These are phyloP conservation scores for Monilinia polystroma DNA, from an alignment of 2,329 filamentous ascomycete species.

Conservation along the genomic window DNA sequence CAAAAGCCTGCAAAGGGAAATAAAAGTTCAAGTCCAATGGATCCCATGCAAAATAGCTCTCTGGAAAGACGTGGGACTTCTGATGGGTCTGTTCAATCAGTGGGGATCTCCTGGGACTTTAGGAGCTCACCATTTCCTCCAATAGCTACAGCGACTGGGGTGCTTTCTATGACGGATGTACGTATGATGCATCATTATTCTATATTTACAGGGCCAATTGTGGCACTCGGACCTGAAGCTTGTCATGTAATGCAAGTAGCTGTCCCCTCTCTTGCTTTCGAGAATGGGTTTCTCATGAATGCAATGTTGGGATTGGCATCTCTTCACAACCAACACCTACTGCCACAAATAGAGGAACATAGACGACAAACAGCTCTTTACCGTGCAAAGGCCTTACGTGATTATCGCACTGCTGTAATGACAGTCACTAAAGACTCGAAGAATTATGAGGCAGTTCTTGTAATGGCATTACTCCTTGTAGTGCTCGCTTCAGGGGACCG, in stretches of 20 bases:
- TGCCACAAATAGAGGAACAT: slow-evolving; percentile 25
- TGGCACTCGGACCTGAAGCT: slow-evolving; percentile 28
- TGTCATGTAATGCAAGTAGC: slow-evolving; percentile 27
- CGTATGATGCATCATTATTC: slow-evolving; percentile 38
- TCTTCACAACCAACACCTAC: slow-evolving; percentile 32
- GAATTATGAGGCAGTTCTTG: slow-evolving; percentile 35
- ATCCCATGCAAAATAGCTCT: neutral
- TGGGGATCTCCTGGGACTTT: slow-evolving; percentile 20
- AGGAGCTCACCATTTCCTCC: slow-evolving; percentile 23
- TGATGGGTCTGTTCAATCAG: neutral
- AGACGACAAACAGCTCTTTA: slow-evolving; percentile 33
- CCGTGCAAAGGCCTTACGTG: slow-evolving; percentile 30
- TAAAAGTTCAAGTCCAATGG: neutral
- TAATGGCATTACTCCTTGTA: slow-evolving; percentile 36
- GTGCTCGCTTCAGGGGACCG: slow-evolving; percentile 32
- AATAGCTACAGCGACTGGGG: slow-evolving; percentile 26
- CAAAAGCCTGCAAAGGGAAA: neutral
- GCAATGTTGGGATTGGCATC: slow-evolving; percentile 37
- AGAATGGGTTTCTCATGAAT: slow-evolving; percentile 35
- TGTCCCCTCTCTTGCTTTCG: slow-evolving; percentile 37
- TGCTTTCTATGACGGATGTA: slow-evolving; percentile 32
- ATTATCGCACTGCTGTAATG: slow-evolving; percentile 33
- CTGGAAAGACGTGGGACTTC: neutral
- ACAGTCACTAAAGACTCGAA: slow-evolving; percentile 24
- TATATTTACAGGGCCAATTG: slow-evolving; percentile 29